phyloP scores from a whole-genome alignment of 257 asterid genomes.

The Fraxinus cuspidata region DNA sequence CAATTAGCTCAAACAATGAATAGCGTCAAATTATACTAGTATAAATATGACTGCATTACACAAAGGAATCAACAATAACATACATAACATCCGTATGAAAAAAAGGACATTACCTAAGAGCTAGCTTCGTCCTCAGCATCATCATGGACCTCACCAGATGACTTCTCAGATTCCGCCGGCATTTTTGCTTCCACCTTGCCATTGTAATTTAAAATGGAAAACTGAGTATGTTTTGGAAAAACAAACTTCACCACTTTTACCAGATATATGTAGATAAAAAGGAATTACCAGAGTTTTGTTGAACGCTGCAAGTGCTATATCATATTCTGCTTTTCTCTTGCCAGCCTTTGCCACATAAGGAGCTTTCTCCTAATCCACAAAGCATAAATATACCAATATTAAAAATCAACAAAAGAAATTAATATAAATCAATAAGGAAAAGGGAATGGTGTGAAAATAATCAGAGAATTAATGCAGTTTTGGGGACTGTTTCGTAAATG shows the following conservation, averaged over 20 bases:
- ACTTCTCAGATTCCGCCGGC: conserved; percentile 22
- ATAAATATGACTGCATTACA: no score
- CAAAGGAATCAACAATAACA: no score
- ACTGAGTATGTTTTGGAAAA: neutral
- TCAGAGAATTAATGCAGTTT: neutral
- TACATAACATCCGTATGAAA: no score
- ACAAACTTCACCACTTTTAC: neutral
- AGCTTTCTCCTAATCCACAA: conserved; percentile 25
- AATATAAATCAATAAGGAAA: neutral
- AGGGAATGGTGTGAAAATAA: neutral
- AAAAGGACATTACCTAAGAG: conserved; percentile 19
- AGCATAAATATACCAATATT: neutral
- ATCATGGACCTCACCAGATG: conserved; percentile 24
- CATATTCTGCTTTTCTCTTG: conserved; percentile 24
- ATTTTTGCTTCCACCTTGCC: neutral
- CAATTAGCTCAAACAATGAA: no score
- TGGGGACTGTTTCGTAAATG: neutral
- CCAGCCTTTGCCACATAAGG: conserved; percentile 27
- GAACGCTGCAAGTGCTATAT: conserved; percentile 17
- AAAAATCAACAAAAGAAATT: neutral
- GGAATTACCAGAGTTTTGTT: conserved; percentile 6
- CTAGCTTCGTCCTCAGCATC: conserved; percentile 28
- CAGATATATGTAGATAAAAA: neutral
- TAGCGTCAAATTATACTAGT: no score
- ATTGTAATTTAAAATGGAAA: neutral